These are phyloP conservation scores for Mortierella alpina DNA, from an alignment of 192 early-diverging fungal genomes.

Conservation along the genomic window DNA sequence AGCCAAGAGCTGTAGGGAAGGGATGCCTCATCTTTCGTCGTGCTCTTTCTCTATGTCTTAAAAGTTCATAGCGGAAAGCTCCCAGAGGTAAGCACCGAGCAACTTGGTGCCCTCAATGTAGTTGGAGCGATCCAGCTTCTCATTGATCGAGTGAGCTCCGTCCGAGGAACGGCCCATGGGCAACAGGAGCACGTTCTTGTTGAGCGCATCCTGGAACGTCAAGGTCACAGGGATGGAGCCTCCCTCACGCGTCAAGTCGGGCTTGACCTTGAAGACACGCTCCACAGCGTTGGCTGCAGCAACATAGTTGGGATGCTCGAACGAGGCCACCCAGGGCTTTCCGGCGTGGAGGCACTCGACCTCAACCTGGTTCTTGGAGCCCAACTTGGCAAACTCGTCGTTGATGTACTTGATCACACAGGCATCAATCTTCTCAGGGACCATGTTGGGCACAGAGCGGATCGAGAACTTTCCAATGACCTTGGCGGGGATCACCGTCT, in stretches of 20 bases:
- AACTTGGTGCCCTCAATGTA: slow-evolving; percentile 97
- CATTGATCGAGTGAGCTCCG: slow-evolving; percentile 98
- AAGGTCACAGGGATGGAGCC: slow-evolving; percentile 98
- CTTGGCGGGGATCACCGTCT: slow-evolving; percentile 96
- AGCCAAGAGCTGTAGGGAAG: too few species aligned
- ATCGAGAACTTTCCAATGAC: slow-evolving; percentile 99
- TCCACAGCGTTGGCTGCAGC: slow-evolving; percentile 93
- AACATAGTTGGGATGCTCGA: slow-evolving; percentile 94
- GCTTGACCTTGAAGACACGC: slow-evolving; percentile 90
- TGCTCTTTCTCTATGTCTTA: slow-evolving; percentile 1
- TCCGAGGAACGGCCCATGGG: slow-evolving; percentile 87
- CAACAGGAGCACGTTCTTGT: slow-evolving; percentile 90
- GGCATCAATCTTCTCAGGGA: slow-evolving; percentile 81
- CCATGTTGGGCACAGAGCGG: slow-evolving; percentile 94
- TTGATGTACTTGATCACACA: slow-evolving; percentile 80
- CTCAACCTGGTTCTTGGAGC: slow-evolving; percentile 85
- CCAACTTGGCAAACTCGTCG: slow-evolving; percentile 90
- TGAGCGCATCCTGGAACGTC: slow-evolving; percentile 95
- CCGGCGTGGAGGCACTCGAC: slow-evolving; percentile 85
- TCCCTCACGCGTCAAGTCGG: slow-evolving; percentile 97
- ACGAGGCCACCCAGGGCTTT: slow-evolving; percentile 91
- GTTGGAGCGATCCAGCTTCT: slow-evolving; percentile 93
- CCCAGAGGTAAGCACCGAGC: slow-evolving; percentile 89
- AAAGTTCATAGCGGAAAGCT: slow-evolving; percentile 69
- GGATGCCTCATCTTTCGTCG: too few species aligned